These are phyloP conservation scores for Pleurotus tuber-regium DNA, from an alignment of 768 basidiomycete genomes.

Conservation along the genomic window DNA sequence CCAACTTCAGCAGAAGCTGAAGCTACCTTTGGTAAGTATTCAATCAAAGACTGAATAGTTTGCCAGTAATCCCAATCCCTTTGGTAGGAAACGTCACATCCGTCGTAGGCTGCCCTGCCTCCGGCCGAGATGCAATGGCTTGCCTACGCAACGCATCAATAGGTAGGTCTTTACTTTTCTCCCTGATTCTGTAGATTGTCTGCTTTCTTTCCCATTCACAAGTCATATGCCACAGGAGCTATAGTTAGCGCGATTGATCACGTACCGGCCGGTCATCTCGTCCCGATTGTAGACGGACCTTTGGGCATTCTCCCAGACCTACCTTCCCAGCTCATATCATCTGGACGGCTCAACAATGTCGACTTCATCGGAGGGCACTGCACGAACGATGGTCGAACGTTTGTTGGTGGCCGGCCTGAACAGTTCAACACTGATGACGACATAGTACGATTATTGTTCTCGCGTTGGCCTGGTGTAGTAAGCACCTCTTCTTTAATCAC, in stretches of 20 bases:
- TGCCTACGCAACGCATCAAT: slow-evolving; percentile 36
- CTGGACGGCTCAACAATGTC: slow-evolving; percentile 29
- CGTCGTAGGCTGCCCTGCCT: slow-evolving; percentile 27
- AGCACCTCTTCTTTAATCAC: not conserved
- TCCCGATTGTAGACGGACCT: slow-evolving; percentile 29
- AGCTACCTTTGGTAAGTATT: slow-evolving; percentile 28
- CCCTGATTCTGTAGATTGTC: not conserved
- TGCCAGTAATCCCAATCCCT: not conserved
- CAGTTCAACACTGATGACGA: slow-evolving; percentile 38
- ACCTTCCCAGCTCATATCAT: slow-evolving; percentile 32
- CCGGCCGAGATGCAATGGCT: slow-evolving; percentile 25
- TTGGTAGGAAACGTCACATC: slow-evolving; percentile 25
- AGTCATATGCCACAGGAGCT: slow-evolving; percentile 22
- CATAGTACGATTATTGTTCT: slow-evolving; percentile 29
- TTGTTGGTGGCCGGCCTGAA: slow-evolving; percentile 33
- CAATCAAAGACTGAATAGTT: not conserved
- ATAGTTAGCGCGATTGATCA: slow-evolving; percentile 38
- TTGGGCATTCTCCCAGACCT: slow-evolving; percentile 31
- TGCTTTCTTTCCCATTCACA: not conserved
- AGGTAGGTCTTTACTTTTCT: slow-evolving; percentile 18
- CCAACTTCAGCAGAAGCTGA: slow-evolving; percentile 26
- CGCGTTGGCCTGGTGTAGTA: slow-evolving; percentile 35
- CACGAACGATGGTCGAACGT: slow-evolving; percentile 40
- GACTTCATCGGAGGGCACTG: slow-evolving; percentile 39
- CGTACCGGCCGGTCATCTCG: no score